Base-by-base conservation (phyloP, 768 basidiomycete species). In the Tulasnella sp. region DNA sequence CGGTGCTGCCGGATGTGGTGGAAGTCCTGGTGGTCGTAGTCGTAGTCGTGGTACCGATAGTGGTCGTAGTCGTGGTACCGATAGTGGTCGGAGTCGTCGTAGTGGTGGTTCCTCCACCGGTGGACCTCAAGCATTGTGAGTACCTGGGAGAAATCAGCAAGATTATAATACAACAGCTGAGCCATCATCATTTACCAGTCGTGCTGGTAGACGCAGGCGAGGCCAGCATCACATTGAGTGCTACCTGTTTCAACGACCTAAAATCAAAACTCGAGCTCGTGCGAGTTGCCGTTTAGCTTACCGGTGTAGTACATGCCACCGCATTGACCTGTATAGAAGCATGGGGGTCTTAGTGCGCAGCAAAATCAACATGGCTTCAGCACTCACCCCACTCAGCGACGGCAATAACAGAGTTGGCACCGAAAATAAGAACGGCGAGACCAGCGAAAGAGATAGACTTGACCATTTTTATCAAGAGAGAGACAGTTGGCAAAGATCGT, bases 21-120 rank as follows among this genome's bases (percentile, higher is more conserved):
- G 34, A 25, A 2, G 34, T 34, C 29, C 17, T 2, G 8, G 67
- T 29, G 64, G 25, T 68, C 15, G 31, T 25, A 77, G 77, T 75
- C 76, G 38, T 67, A 36, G 17, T 25, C 17, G 25, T 25, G 25
- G 45, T 77, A 76, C 29, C 75, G 74, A 19, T 76, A 15, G 29
- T 17, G 9, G 25, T 34, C 71, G 49, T 52, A 52, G 49, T 52
- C 15, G 71, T 72, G 6, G 6, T 72, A 0, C 34, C 19, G 0
- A n/a, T 12, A 2, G 64, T 1, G 0, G 15, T 17, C 15, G 34
- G n/a, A 2, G 34, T 34, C 29, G 7, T 2, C 5, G 67, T 29
- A 19, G 25, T 68, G 11, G 31, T 25, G 0, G 67, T 34, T 22
- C 49, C 49, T 3, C 49, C 49, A n/a, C 67, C 38, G 12, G 67